phyloP scores from a whole-genome alignment of 768 basidiomycete genomes.

The Mycena crocata region DNA sequence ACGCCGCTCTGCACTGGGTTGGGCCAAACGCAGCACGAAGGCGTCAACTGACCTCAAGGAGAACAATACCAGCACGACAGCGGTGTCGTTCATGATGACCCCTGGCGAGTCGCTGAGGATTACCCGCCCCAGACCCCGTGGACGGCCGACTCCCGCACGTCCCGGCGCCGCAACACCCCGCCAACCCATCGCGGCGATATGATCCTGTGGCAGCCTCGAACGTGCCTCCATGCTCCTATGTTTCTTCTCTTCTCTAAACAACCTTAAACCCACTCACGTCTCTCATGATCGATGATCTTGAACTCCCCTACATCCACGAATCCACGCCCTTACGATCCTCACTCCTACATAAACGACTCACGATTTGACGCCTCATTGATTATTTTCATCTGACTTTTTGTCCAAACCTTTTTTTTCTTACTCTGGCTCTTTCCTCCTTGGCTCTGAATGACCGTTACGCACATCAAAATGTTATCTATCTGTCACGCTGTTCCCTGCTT shows the following conservation, averaged over 20 bases:
- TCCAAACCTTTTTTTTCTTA: constrained; percentile 1
- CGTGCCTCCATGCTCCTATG: not conserved
- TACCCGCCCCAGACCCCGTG: constrained; percentile 62
- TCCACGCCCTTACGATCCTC: constrained; percentile 4
- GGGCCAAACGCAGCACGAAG: constrained; percentile 72
- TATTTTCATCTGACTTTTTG: not conserved
- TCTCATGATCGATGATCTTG: constrained; percentile 11
- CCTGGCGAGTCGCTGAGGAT: constrained; percentile 61
- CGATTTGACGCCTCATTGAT: constrained; percentile 3
- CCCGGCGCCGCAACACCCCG: constrained; percentile 31
- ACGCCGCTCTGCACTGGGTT: constrained; percentile 68
- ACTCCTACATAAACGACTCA: constrained; percentile 14
- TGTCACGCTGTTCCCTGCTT: constrained; percentile 23
- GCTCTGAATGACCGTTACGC: constrained; percentile 21
- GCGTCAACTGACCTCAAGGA: constrained; percentile 67
- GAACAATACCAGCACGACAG: constrained; percentile 49
- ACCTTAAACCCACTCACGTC: not conserved
- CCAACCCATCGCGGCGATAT: constrained; percentile 13
- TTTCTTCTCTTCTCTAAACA: not conserved
- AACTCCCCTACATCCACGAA: constrained; percentile 2
- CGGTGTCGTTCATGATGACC: constrained; percentile 62
- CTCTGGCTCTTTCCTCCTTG: constrained; percentile 1
- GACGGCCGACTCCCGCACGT: constrained; percentile 58
- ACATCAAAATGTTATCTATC: constrained; percentile 18
- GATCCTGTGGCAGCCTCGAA: not conserved